Conservation (phyloP, 2,329 filamentous ascomycete species). For the Diaporthe batatas region DNA sequence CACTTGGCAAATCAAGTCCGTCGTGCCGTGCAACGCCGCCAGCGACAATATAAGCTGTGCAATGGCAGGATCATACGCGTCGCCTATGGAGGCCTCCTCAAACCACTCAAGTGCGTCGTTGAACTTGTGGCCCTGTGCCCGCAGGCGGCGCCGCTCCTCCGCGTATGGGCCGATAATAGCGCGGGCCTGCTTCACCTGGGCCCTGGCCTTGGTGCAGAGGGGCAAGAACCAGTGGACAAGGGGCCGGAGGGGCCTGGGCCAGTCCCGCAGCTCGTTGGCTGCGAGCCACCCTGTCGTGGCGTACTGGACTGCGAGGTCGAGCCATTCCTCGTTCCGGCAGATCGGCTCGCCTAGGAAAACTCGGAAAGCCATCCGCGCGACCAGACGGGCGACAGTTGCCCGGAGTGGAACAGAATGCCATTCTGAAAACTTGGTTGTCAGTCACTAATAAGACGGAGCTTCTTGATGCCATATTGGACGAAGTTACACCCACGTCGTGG, state of each 20-base stretch:
- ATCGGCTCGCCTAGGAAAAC: conserved; percentile 61
- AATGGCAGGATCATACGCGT: conserved; percentile 51
- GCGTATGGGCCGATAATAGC: conserved; percentile 54
- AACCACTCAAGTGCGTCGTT: conserved; percentile 54
- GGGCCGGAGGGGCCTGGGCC: conserved; percentile 55
- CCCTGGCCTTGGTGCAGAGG: too few relatives aligned
- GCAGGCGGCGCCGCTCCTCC: conserved; percentile 51
- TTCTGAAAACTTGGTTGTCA: neutral
- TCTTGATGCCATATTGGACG: neutral
- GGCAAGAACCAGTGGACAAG: too few relatives aligned
- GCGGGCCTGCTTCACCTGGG: conserved; percentile 54
- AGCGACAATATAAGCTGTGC: conserved; percentile 54
- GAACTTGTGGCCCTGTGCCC: conserved; percentile 44
- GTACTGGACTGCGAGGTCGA: conserved; percentile 58
- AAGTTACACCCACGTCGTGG: neutral
- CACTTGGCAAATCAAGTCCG: conserved; percentile 52
- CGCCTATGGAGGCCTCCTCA: conserved; percentile 49
- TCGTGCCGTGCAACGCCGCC: conserved; percentile 59
- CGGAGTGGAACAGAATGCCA: conserved; percentile 16
- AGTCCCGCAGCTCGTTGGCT: conserved; percentile 55
- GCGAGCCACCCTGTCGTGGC: conserved; percentile 54
- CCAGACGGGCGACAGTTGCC: conserved; percentile 53
- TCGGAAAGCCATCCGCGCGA: conserved; percentile 63
- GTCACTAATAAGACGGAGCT: too few relatives aligned
- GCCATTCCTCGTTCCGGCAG: conserved; percentile 61